Conservation (phyloP, 1,284 basidiomycete species). For the Schizophyllum commune region DNA sequence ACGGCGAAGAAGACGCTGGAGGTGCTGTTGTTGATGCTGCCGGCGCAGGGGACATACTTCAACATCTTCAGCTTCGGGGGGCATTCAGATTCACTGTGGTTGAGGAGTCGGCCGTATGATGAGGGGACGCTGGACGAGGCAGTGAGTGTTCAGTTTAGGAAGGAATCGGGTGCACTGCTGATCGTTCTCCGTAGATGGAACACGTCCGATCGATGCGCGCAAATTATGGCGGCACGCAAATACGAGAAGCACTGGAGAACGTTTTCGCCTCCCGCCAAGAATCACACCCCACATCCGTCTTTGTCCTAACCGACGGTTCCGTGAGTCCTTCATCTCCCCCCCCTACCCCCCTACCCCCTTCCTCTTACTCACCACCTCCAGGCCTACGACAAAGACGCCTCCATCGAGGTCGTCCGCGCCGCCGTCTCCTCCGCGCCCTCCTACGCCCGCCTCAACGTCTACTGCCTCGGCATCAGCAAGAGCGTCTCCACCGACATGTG, state of each 20-base stretch:
- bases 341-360: not conserved
- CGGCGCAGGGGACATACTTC: slow-evolving; percentile 27
- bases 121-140: slow-evolving; percentile 26
- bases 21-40: slow-evolving; percentile 33
- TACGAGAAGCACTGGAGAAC: slow-evolving; percentile 27
- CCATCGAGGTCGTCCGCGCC: slow-evolving; percentile 19
- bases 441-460: slow-evolving; percentile 35
- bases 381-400: slow-evolving; percentile 18
- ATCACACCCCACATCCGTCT: slow-evolving; percentile 34
- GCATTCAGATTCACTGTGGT: slow-evolving; percentile 27
- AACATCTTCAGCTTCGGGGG: slow-evolving; percentile 47
- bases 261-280: slow-evolving; percentile 25
- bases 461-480: slow-evolving; percentile 48
- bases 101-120: slow-evolving; percentile 24
- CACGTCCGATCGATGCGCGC: slow-evolving; percentile 33
- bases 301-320: slow-evolving; percentile 48
- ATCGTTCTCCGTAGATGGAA: no score
- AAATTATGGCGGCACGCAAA: slow-evolving; percentile 41
- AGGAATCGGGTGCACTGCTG: no score
- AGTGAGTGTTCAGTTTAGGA: slow-evolving; percentile 26
- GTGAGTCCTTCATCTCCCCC: slow-evolving; percentile 16
- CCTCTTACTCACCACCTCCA: slow-evolving; percentile 12
- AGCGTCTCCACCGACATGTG: slow-evolving; percentile 42
- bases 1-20: slow-evolving; percentile 31
- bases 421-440: slow-evolving; percentile 19